These are phyloP conservation scores for Pulicaria dysenterica DNA, from an alignment of 129 eudicot species.

Conservation along the genomic window DNA sequence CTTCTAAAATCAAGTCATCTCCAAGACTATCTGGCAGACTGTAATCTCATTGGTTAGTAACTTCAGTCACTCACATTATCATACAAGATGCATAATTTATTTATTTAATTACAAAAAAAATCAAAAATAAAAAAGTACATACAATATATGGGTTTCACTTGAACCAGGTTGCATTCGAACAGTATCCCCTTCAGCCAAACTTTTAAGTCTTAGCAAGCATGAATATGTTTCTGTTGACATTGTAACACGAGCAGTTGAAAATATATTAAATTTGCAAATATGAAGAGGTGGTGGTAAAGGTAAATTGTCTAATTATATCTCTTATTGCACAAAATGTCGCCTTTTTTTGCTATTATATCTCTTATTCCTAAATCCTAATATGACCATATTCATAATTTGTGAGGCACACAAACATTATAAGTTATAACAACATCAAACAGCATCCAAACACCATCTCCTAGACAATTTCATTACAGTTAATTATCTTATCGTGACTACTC, in stretches of 20 bases:
- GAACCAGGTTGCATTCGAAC: slow-evolving; percentile 86
- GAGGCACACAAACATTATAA: too few species aligned
- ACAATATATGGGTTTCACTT: slow-evolving; percentile 77
- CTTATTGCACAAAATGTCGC: not conserved
- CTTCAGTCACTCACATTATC: not conserved
- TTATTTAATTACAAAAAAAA: too few species aligned
- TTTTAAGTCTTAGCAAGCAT: slow-evolving; percentile 68
- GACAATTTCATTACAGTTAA: not conserved
- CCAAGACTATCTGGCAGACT: slow-evolving; percentile 86
- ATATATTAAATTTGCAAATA: not conserved
- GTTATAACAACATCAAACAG: too few species aligned
- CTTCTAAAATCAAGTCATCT: slow-evolving; percentile 71
- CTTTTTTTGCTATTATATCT: too few species aligned
- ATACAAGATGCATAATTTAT: not conserved
- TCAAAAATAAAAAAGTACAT: slow-evolving; percentile 34
- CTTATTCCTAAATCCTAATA: too few species aligned
- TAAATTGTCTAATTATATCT: not conserved
- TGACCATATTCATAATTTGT: too few species aligned
- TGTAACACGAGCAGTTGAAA: slow-evolving; percentile 12
- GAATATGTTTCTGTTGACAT: slow-evolving; percentile 57
- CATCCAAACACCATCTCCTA: too few species aligned
- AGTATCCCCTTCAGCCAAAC: slow-evolving; percentile 70
- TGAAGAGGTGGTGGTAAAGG: not conserved
- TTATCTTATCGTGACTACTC: not conserved
- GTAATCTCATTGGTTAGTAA: slow-evolving; percentile 48